A percentile compares a stretch with the other conserved stretches of the same genome.
Evolutionary conservation across 2,329 filamentous ascomycete genomes (phyloP).

Genomic region (Exophiala viscosa): DNA sequence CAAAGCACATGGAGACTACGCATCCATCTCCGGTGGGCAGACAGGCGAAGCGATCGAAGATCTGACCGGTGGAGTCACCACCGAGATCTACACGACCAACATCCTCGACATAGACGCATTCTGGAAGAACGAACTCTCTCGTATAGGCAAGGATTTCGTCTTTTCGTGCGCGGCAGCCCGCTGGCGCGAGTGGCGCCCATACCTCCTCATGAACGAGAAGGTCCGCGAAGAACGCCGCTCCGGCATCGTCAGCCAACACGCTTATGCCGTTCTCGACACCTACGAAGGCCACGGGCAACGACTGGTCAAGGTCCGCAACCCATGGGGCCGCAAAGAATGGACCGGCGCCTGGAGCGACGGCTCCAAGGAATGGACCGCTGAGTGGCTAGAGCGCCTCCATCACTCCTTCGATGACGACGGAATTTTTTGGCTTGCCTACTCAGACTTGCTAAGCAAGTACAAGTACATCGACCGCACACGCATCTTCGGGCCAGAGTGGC

Average conservation of each 20-base stretch:
- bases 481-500: slow-evolving; percentile 60
- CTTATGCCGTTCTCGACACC: slow-evolving; percentile 57
- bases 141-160: slow-evolving; percentile 73
- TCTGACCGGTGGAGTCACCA: slow-evolving; percentile 51
- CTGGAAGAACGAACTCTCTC: slow-evolving; percentile 75
- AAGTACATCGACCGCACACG: slow-evolving; percentile 60
- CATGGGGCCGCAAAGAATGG: slow-evolving; percentile 80
- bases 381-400: slow-evolving; percentile 68
- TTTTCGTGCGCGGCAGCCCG: slow-evolving; percentile 47
- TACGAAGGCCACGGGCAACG: slow-evolving; percentile 61
- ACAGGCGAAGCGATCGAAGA: slow-evolving; percentile 62
- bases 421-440: slow-evolving; percentile 60
- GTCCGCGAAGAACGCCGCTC: slow-evolving; percentile 38
- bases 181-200: slow-evolving; percentile 31
- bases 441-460: slow-evolving; percentile 57
- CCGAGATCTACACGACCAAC: slow-evolving; percentile 45
- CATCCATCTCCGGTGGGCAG: slow-evolving; percentile 70
- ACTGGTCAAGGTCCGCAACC: slow-evolving; percentile 62
- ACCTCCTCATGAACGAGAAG: slow-evolving; percentile 19
- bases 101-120: slow-evolving; percentile 68
- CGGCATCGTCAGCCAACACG: slow-evolving; percentile 49
- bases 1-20: slow-evolving; percentile 78
- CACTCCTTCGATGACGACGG: slow-evolving; percentile 77
- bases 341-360: slow-evolving; percentile 78
- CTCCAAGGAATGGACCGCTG: slow-evolving; percentile 77